Base-by-base conservation (phyloP, 1,284 basidiomycete species). In the Takashimella koratensis region DNA sequence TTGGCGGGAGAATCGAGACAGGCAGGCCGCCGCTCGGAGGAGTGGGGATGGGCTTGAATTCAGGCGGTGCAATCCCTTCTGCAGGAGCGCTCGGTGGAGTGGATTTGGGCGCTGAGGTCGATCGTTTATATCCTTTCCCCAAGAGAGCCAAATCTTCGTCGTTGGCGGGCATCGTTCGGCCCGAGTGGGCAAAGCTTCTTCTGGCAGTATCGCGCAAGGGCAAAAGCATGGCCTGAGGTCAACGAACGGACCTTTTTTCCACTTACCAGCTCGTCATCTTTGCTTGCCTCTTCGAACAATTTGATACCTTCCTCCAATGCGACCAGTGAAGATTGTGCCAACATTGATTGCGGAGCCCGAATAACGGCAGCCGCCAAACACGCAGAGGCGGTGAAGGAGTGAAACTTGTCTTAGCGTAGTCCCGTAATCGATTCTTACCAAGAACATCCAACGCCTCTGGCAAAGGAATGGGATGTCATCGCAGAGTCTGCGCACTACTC, bases 321-420 rank as follows among this genome's bases (percentile, higher is more conserved):
- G 3, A 54, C 19, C 41, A 63, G 21, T 0, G 54, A 52, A 1
- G 62, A 57, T 43, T 55, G 57, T 0, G 59, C 56, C 23, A 63
- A 36, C 43, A 58, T 53, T 8, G 54, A 55, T 19, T 43, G 40
- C 1, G 62, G 62, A 5, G 62, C 62, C 8, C 62, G 45, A 21
- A 63, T 63, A 4, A 60, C 62, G 4, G 59, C 54, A 5, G 62
- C 59, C 2, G 62, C 62, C 8, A 63, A 49, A 47, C 62, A 63
- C 6, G 57, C 62, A 45, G 58, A 63, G 19, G 62, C 62, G 1
- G 54, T 55, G 30, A 63, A 63, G 3, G 54, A 19, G 36, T 63
- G 56, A 45, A 60, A 58, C 57, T 59, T 25, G 5, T 20, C 8
- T 6, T 19, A 20, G 22, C 5, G n/a, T 20, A 22, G 21, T 20